phyloP scores from a whole-genome alignment of 78 protist genomes.

The Dictyostelium purpureum region DNA sequence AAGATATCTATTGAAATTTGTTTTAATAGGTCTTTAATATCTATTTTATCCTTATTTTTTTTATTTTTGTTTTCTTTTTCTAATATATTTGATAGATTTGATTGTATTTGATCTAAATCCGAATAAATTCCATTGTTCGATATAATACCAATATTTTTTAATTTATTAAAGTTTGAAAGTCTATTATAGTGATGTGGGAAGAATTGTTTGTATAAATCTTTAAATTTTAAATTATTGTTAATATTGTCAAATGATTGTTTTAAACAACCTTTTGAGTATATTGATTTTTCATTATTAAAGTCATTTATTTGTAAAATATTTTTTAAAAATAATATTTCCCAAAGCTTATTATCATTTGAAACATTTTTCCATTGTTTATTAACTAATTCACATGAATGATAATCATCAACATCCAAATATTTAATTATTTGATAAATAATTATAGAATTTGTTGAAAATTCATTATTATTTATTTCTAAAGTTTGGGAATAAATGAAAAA shows the following conservation, averaged over 20 bases:
- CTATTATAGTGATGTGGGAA: background rate
- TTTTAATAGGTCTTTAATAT: too few relatives aligned
- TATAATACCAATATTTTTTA: too few relatives aligned
- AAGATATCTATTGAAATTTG: too few relatives aligned
- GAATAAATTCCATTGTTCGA: too few relatives aligned
- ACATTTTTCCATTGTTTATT: background rate
- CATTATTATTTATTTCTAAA: too few relatives aligned
- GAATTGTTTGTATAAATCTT: background rate
- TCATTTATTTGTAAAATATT: background rate
- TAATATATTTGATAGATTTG: too few relatives aligned
- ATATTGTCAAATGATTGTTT: background rate
- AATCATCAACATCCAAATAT: background rate
- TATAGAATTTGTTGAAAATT: too few relatives aligned
- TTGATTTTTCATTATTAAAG: background rate
- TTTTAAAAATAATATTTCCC: slow-evolving; percentile 2
- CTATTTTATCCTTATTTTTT: too few relatives aligned
- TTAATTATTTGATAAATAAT: background rate
- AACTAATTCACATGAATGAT: background rate
- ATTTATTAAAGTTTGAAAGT: background rate
- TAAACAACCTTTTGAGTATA: background rate
- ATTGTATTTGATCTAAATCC: too few relatives aligned
- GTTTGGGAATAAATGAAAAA: too few relatives aligned
- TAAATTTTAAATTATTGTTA: background rate
- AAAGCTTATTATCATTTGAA: background rate
- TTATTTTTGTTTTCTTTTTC: too few relatives aligned